phyloP scores from a whole-genome alignment of 2,329 filamentous ascomycete genomes.

The Epicoccum nigrum region DNA sequence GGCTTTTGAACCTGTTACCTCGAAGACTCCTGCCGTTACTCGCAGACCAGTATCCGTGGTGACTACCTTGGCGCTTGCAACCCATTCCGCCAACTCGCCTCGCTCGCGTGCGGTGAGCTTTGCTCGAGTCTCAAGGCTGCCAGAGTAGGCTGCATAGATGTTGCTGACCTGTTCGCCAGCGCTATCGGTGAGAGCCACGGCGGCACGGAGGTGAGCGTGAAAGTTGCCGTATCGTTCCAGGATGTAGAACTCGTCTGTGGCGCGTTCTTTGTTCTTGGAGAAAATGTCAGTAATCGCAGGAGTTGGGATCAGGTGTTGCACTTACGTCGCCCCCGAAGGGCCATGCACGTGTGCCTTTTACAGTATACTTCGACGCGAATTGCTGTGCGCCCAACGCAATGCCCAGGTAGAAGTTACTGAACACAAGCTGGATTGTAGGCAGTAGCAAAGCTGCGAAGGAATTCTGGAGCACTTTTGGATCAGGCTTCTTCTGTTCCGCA shows the following conservation, averaged over 20 bases:
- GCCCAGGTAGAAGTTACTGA: slow-evolving; percentile 69
- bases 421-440: slow-evolving; percentile 69
- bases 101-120: slow-evolving; percentile 59
- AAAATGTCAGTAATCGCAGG: slow-evolving; percentile 1
- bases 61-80: slow-evolving; percentile 68
- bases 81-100: slow-evolving; percentile 67
- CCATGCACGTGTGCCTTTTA: slow-evolving; percentile 64
- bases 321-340: slow-evolving; percentile 64
- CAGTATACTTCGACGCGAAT: slow-evolving; percentile 63
- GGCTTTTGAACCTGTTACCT: slow-evolving; percentile 65
- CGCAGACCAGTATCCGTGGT: slow-evolving; percentile 65
- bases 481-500: slow-evolving; percentile 55
- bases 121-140: slow-evolving; percentile 43
- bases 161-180: slow-evolving; percentile 58
- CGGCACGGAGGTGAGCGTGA: slow-evolving; percentile 65
- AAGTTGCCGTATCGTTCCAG: slow-evolving; percentile 69
- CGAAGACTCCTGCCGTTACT: slow-evolving; percentile 67
- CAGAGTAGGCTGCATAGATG: slow-evolving; percentile 54
- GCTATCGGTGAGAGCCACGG: slow-evolving; percentile 63
- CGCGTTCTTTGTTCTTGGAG: slow-evolving; percentile 58
- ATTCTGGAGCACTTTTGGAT: slow-evolving; percentile 57
- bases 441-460: slow-evolving; percentile 65
- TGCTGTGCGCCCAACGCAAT: slow-evolving; percentile 66
- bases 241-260: slow-evolving; percentile 69
- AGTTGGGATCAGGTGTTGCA: neutral